Evolutionary conservation across 2,329 filamentous ascomycete genomes (phyloP).

Genomic region (Hyphodiscus sp.): DNA sequence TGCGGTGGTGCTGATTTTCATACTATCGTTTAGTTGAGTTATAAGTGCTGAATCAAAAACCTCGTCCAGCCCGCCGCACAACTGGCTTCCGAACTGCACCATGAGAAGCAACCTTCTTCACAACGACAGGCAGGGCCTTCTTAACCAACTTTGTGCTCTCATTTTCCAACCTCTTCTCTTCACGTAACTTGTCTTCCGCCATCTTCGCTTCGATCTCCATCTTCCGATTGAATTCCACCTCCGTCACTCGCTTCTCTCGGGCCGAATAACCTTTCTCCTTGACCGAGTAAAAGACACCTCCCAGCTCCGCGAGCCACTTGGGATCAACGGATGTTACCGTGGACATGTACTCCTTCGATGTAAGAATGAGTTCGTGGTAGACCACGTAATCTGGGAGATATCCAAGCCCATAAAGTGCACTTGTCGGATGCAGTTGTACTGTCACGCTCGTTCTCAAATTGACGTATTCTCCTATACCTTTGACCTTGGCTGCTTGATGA

Average conservation of each 20-base stretch:
- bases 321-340: constrained; percentile 95
- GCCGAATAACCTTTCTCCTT: constrained; percentile 96
- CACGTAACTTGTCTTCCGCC: constrained; percentile 71
- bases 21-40: neutral
- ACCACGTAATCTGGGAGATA: constrained; percentile 96
- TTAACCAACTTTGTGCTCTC: constrained; percentile 43
- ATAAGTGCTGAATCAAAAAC: constrained; percentile 1
- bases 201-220: constrained; percentile 93
- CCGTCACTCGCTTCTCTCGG: constrained; percentile 77
- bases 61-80: constrained; percentile 5
- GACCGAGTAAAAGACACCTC: constrained; percentile 93
- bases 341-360: constrained; percentile 95
- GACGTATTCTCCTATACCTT: constrained; percentile 95
- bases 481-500: constrained; percentile 92
- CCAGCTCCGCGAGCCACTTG: constrained; percentile 93
- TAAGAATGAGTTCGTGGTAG: constrained; percentile 96
- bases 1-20: neutral
- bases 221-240: constrained; percentile 85
- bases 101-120: constrained; percentile 6
- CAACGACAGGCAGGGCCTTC: constrained; percentile 26
- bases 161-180: constrained; percentile 48
- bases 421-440: constrained; percentile 90
- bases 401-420: constrained; percentile 83
- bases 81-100: constrained; percentile 7
- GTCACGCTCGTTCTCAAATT: constrained; percentile 92